Evolutionary conservation across 1,139 yeast species (phyloP).

Genomic region (Kodamaea ohmeri): DNA sequence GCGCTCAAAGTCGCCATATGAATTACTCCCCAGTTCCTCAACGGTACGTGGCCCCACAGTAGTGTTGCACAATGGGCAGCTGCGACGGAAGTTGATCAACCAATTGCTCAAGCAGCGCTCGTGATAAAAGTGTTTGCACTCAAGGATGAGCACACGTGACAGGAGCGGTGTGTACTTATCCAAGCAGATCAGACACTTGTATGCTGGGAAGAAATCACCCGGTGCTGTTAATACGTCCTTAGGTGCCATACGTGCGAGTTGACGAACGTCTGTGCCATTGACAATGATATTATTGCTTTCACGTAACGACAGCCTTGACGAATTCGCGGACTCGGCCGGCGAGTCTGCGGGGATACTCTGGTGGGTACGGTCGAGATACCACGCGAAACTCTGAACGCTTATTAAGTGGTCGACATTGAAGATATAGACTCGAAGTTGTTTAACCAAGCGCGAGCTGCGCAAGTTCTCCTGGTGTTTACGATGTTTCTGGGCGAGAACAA

Average conservation of each 20-base stretch:
- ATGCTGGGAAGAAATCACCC: slow-evolving; percentile 39
- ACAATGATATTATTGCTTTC: slow-evolving; percentile 22
- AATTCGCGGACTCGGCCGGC: slow-evolving; percentile 19
- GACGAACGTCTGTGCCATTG: slow-evolving; percentile 31
- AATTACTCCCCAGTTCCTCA: no score
- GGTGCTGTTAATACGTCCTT: slow-evolving; percentile 31
- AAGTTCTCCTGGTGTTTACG: slow-evolving; percentile 29
- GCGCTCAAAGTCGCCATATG: no score
- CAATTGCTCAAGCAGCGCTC: slow-evolving; percentile 46
- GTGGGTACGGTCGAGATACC: slow-evolving; percentile 20
- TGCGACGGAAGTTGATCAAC: slow-evolving; percentile 44
- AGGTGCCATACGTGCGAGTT: slow-evolving; percentile 14
- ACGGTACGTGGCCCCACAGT: slow-evolving; percentile 16
- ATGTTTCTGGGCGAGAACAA: slow-evolving; percentile 32
- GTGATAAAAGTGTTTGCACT: slow-evolving; percentile 46
- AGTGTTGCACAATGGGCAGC: slow-evolving; percentile 46
- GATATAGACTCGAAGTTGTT: slow-evolving; percentile 38
- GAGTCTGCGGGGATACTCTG: slow-evolving; percentile 15
- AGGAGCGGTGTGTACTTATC: slow-evolving; percentile 38
- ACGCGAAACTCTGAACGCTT: slow-evolving; percentile 23
- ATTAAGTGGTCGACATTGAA: slow-evolving; percentile 39
- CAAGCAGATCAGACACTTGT: slow-evolving; percentile 47
- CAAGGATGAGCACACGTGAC: slow-evolving; percentile 40
- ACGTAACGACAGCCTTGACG: slow-evolving; percentile 13
- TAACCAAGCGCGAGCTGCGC: slow-evolving; percentile 35